A percentile compares a stretch with the other conserved stretches of the same genome.
phyloP scores from a whole-genome alignment of 139 green algal genomes.

The Picochlorum sp. region DNA sequence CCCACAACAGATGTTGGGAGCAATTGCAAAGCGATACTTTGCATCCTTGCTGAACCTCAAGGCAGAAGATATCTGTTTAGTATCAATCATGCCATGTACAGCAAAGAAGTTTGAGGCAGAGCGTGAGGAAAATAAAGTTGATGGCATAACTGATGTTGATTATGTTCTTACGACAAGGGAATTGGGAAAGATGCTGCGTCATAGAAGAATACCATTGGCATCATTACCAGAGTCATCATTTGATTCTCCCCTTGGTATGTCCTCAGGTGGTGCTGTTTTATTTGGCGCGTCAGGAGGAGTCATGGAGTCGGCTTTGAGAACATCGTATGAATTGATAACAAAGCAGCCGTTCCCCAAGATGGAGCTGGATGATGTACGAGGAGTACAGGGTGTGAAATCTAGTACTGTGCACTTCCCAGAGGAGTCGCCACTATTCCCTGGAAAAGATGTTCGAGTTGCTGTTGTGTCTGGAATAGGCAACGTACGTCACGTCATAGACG shows the following conservation, averaged over 20 bases:
- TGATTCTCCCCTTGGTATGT: conserved; percentile 42
- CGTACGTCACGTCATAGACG: conserved; percentile 54
- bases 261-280: conserved; percentile 37
- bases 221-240: conserved; percentile 29
- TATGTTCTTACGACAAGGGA: conserved; percentile 61
- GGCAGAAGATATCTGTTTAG: conserved; percentile 29
- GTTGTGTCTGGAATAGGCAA: conserved; percentile 60
- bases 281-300: conserved; percentile 63
- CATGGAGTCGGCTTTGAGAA: conserved; percentile 66
- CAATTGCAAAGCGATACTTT: conserved; percentile 54
- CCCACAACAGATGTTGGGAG: conserved; percentile 57
- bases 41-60: conserved; percentile 21
- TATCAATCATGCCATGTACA: conserved; percentile 57
- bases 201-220: conserved; percentile 33
- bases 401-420: conserved; percentile 33
- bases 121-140: conserved; percentile 24
- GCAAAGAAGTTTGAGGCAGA: conserved; percentile 56
- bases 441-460: conserved; percentile 37
- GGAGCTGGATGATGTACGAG: conserved; percentile 34
- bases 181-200: conserved; percentile 42
- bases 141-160: conserved; percentile 41
- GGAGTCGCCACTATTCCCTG: neutral
- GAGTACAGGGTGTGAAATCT: conserved; percentile 51
- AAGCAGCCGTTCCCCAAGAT: conserved; percentile 28
- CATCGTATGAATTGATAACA: conserved; percentile 41